Conservation (phyloP, 106 monocot genomes). For the Phalaenopsis aphrodite region DNA sequence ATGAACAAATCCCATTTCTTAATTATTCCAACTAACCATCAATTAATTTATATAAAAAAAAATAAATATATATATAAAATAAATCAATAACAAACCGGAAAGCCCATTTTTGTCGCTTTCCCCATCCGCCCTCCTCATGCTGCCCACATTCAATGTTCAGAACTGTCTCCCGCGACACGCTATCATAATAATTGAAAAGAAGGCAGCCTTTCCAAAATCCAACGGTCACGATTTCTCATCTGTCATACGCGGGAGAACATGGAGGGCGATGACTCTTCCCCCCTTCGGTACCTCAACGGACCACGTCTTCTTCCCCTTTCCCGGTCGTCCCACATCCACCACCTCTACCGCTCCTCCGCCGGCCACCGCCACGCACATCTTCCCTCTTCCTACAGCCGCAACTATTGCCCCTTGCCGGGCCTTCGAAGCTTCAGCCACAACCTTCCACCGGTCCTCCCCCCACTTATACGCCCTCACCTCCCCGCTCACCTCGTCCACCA, state of each 20-base stretch:
- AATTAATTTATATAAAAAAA: too few species aligned
- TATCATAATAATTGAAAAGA: too few species aligned
- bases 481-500: conserved; percentile 41
- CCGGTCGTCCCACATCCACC: conserved; percentile 29
- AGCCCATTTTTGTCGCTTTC: too few species aligned
- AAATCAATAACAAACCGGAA: too few species aligned
- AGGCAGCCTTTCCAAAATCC: not conserved
- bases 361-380: conserved; percentile 39
- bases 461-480: conserved; percentile 42
- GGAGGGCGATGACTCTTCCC: conserved; percentile 31
- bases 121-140: too few species aligned
- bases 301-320: conserved; percentile 25
- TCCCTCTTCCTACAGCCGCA: conserved; percentile 35
- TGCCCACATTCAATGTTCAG: too few species aligned
- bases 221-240: conserved; percentile 13
- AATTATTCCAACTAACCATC: too few species aligned
- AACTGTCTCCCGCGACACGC: too few species aligned
- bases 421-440: not conserved
- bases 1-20: too few species aligned
- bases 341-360: conserved; percentile 22
- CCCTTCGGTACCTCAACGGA: conserved; percentile 41
- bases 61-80: too few species aligned
- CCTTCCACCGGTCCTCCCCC: conserved; percentile 41
- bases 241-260: conserved; percentile 54
- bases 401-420: conserved; percentile 12